These are phyloP conservation scores for Talaromyces albobiverticillius DNA, from an alignment of 2,329 filamentous ascomycete species.

Conservation along the genomic window DNA sequence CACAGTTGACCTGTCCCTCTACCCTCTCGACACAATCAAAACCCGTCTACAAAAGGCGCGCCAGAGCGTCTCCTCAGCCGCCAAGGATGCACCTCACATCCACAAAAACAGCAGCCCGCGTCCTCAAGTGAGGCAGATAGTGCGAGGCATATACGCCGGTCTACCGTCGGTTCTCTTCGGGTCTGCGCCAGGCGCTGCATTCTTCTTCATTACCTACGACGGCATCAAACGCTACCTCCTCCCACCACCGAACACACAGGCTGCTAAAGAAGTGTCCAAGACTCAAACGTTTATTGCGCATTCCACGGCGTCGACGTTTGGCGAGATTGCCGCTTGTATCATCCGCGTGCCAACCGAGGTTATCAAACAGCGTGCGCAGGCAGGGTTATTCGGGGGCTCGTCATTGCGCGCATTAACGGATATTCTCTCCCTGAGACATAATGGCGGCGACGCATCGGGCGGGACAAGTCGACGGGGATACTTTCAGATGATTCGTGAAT, in stretches of 20 bases:
- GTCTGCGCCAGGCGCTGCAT: slow-evolving; percentile 86
- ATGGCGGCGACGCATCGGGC: slow-evolving; percentile 30
- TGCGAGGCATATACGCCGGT: slow-evolving; percentile 88
- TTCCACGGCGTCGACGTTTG: slow-evolving; percentile 80
- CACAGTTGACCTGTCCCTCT: slow-evolving; percentile 94
- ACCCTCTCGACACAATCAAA: slow-evolving; percentile 97
- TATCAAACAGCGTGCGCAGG: slow-evolving; percentile 94
- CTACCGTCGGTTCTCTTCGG: slow-evolving; percentile 86
- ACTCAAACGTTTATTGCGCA: slow-evolving; percentile 54
- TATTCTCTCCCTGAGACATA: slow-evolving; percentile 60
- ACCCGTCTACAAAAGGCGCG: slow-evolving; percentile 74
- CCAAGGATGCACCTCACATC: slow-evolving; percentile 31
- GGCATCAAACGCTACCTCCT: slow-evolving; percentile 60
- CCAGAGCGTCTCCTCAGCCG: slow-evolving; percentile 52
- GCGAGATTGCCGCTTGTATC: slow-evolving; percentile 88
- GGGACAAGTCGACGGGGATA: slow-evolving; percentile 38
- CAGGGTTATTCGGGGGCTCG: slow-evolving; percentile 71
- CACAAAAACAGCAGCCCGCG: slow-evolving; percentile 64
- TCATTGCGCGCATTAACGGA: slow-evolving; percentile 65
- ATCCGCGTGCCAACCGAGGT: slow-evolving; percentile 94
- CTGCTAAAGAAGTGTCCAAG: slow-evolving; percentile 25
- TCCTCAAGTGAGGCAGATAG: slow-evolving; percentile 86
- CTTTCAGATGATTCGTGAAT: slow-evolving; percentile 68
- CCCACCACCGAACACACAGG: too few species aligned
- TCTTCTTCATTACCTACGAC: slow-evolving; percentile 97